Percentiles rank a stretch among this genome's conserved stretches.
phyloP scores from a whole-genome alignment of 1,284 basidiomycete species.

The Cryptococcus sp. region DNA sequence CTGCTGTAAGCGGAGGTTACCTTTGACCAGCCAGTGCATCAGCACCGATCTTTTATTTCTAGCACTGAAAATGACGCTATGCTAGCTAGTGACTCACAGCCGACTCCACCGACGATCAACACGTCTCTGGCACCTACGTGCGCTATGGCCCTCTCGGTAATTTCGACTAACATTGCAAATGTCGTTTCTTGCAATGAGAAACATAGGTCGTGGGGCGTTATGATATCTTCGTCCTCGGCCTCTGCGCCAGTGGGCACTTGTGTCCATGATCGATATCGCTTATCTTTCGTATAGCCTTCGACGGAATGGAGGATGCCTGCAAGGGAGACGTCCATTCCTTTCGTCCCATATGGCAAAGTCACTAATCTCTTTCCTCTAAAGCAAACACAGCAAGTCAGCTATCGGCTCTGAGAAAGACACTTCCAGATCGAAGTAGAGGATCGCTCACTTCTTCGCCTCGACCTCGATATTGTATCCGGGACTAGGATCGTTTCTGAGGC shows the following conservation, averaged over 20 bases:
- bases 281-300: conserved; percentile 83
- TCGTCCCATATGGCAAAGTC: conserved; percentile 89
- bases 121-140: conserved; percentile 96
- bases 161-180: conserved; percentile 99
- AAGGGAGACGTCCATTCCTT: conserved; percentile 97
- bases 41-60: not conserved
- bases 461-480: conserved; percentile 99
- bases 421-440: not conserved
- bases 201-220: conserved; percentile 92
- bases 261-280: conserved; percentile 61
- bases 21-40: conserved; percentile 52
- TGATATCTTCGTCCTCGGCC: conserved; percentile 65
- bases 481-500: conserved; percentile 90
- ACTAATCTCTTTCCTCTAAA: conserved; percentile 64
- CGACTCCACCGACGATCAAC: conserved; percentile 96
- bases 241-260: conserved; percentile 23
- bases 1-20: conserved; percentile 87
- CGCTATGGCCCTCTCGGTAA: conserved; percentile 98
- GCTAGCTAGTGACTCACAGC: conserved; percentile 65
- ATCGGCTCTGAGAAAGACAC: not conserved
- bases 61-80: not conserved
- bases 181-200: conserved; percentile 97
- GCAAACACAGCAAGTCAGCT: not conserved
- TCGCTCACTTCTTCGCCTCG: conserved; percentile 78
- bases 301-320: conserved; percentile 88